These are phyloP conservation scores for Suillus placidus DNA, from an alignment of 768 basidiomycete species.

Conservation along the genomic window DNA sequence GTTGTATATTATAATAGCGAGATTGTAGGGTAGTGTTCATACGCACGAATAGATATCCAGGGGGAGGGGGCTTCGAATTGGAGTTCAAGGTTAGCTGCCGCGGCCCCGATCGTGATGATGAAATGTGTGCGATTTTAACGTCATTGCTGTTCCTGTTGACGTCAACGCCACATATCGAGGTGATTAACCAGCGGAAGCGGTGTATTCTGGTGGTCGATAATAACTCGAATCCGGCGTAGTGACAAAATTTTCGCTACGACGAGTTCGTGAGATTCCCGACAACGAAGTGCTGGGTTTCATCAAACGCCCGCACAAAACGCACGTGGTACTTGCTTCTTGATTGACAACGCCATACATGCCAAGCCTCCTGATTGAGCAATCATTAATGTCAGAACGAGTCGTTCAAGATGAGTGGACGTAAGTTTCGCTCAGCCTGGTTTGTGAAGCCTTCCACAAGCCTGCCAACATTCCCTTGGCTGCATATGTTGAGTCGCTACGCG, in stretches of 20 bases:
- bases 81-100: not conserved
- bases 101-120: not conserved
- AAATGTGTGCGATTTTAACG: not conserved
- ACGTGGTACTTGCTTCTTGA: not conserved
- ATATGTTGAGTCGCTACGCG: slow-evolving; percentile 7
- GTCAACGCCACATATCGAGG: not conserved
- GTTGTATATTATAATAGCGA: not conserved
- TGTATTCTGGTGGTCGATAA: slow-evolving; percentile 1
- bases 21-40: not conserved
- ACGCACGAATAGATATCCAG: not conserved
- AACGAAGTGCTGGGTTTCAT: not conserved
- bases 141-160: not conserved
- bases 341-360: not conserved
- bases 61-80: not conserved
- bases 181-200: not conserved
- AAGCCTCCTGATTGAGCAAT: slow-evolving; percentile 7
- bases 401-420: slow-evolving; percentile 5
- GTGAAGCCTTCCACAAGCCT: slow-evolving; percentile 14
- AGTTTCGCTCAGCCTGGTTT: slow-evolving; percentile 16
- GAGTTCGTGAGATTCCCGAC: slow-evolving; percentile 8
- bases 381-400: not conserved
- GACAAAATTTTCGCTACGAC: not conserved
- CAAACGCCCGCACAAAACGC: not conserved
- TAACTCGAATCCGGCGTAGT: slow-evolving; percentile 8
- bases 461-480: not conserved